Evolutionary conservation across 805 yeast genomes (phyloP).

Genomic region (Candida sakaeoensis): DNA sequence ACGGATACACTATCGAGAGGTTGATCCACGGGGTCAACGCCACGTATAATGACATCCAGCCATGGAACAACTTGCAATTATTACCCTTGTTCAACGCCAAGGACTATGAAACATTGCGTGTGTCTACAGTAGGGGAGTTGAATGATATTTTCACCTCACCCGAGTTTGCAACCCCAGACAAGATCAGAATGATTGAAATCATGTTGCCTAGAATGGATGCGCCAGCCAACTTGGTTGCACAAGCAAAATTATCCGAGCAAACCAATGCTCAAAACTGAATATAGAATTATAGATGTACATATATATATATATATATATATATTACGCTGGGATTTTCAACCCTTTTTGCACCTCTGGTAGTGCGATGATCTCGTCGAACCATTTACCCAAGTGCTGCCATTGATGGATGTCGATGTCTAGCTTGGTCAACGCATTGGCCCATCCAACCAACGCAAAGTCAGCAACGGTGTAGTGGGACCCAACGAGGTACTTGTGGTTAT

Average conservation of each 20-base stretch:
- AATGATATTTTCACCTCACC: slow-evolving; percentile 45
- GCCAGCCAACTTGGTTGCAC: slow-evolving; percentile 52
- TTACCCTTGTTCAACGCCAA: slow-evolving; percentile 61
- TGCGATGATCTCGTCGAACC: slow-evolving; percentile 27
- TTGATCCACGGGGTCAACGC: slow-evolving; percentile 70
- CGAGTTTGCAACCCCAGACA: slow-evolving; percentile 52
- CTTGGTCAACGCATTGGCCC: slow-evolving; percentile 27
- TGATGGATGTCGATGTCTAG: slow-evolving; percentile 28
- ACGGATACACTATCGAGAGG: slow-evolving; percentile 75
- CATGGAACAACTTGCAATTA: slow-evolving; percentile 62
- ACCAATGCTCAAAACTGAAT: slow-evolving; percentile 15
- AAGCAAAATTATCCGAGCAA: slow-evolving; percentile 31
- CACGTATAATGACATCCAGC: slow-evolving; percentile 62
- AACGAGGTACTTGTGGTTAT: slow-evolving; percentile 48
- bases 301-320: neutral
- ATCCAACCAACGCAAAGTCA: slow-evolving; percentile 48
- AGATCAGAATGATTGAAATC: slow-evolving; percentile 64
- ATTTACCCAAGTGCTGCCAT: slow-evolving; percentile 37
- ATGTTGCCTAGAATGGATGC: slow-evolving; percentile 73
- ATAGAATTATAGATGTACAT: neutral
- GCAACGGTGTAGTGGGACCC: slow-evolving; percentile 58
- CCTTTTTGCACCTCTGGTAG: slow-evolving; percentile 9
- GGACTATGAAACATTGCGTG: slow-evolving; percentile 51
- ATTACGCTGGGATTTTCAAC: slow-evolving; percentile 2
- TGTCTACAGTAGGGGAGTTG: slow-evolving; percentile 57